phyloP scores from a whole-genome alignment of 2,329 filamentous ascomycete species.

The Clonostachys sp. region DNA sequence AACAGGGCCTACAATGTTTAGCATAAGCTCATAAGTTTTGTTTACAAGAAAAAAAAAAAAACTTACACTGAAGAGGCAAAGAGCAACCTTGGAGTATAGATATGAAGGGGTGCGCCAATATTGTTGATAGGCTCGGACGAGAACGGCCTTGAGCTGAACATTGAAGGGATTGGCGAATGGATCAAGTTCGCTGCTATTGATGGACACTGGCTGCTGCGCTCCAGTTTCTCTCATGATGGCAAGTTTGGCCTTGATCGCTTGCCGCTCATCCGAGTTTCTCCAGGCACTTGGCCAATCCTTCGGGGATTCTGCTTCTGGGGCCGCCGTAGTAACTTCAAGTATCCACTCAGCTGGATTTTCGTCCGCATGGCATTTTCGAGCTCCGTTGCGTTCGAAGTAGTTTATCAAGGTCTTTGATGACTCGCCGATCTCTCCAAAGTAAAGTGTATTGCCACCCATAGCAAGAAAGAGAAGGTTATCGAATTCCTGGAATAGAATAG shows the following conservation, averaged over 20 bases:
- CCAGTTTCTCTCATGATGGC: constrained; percentile 27
- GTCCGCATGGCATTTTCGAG: constrained; percentile 54
- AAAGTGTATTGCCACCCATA: constrained; percentile 43
- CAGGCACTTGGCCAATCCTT: constrained; percentile 57
- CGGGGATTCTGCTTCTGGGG: constrained; percentile 54
- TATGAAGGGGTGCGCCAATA: constrained; percentile 46
- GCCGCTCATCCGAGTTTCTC: constrained; percentile 39
- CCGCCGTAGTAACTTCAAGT: constrained; percentile 29
- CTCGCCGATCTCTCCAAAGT: constrained; percentile 45
- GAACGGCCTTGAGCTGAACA: constrained; percentile 23
- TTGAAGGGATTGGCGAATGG: constrained; percentile 18
- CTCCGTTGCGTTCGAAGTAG: constrained; percentile 56
- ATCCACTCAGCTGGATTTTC: constrained; percentile 46
- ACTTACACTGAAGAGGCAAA: constrained; percentile 41
- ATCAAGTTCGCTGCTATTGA: constrained; percentile 33
- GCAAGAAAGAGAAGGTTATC: constrained; percentile 47
- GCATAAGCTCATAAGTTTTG: constrained; percentile 2
- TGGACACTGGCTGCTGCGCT: constrained; percentile 45
- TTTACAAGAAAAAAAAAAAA: constrained; percentile 62
- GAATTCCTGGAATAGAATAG: constrained; percentile 47
- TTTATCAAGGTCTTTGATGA: constrained; percentile 37
- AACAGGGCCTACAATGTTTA: constrained; percentile 55
- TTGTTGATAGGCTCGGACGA: constrained; percentile 26
- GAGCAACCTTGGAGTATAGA: constrained; percentile 49
- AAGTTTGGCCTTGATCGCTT: constrained; percentile 31